These are phyloP conservation scores for Cicer arietinum DNA, from an alignment of 306 rosid species.

Conservation along the genomic window DNA sequence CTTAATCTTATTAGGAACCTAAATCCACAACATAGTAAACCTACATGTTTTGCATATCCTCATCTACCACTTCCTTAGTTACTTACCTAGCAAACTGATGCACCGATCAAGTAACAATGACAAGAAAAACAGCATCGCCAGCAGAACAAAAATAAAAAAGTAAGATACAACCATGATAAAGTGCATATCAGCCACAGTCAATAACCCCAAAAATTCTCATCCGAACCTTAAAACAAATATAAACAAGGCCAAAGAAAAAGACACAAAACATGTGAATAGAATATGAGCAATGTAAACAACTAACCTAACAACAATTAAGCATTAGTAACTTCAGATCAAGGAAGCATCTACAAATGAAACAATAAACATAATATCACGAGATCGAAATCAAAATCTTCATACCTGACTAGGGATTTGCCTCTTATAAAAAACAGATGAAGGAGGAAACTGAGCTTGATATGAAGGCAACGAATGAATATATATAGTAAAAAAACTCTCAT, in stretches of 20 bases:
- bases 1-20: constrained; percentile 14
- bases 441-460: constrained; percentile 60
- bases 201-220: constrained; percentile 2
- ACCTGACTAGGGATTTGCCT: constrained; percentile 98
- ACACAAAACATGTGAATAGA: constrained; percentile 1
- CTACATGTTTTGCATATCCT: neutral
- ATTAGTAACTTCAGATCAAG: constrained; percentile 40
- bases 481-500: constrained; percentile 63
- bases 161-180: constrained; percentile 10
- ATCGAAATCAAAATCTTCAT: constrained; percentile 38
- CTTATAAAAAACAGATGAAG: constrained; percentile 68
- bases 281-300: neutral
- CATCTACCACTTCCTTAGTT: constrained; percentile 16
- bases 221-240: constrained; percentile 10
- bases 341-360: neutral
- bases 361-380: constrained; percentile 28
- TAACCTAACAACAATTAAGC: constrained; percentile 14
- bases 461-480: constrained; percentile 90
- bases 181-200: constrained; percentile 8
- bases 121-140: constrained; percentile 14
- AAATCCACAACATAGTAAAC: constrained; percentile 39
- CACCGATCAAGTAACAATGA: constrained; percentile 2
- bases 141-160: constrained; percentile 14
- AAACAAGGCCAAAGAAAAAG: neutral
- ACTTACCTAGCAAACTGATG: neutral